Evolutionary conservation across 805 yeast genomes (phyloP), one percentile per base, ranked within the genome.

Genomic region (Yamadazyma paraphyllophila): DNA sequence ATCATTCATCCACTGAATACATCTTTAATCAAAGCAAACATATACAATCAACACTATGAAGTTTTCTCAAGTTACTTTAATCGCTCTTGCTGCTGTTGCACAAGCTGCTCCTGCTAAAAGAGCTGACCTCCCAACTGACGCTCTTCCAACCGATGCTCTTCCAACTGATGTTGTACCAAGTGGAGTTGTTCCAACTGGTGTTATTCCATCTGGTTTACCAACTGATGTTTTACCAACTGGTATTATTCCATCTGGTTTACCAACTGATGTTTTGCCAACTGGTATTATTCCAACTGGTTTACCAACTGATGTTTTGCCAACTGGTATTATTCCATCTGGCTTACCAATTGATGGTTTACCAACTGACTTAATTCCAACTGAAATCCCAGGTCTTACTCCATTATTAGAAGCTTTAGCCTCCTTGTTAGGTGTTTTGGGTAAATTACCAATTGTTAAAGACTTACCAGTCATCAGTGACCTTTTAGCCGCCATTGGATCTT

Each of bases 21-120:
- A 39, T 11, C n/a, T 27, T 11, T 35, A 17, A 16, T 4, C 7
- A 17, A 39, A 39, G 11, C 26, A 29, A 43, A n/a, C 12, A 26
- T 26, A 15, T 25, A 14, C 14, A 13, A 25, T 14, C 11, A 15
- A 15, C 32, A 46, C 33, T 12, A 46, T 47, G 53, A 50, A 43
- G 41, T 50, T 47, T 35, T 44, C 53, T 7, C 36, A 49, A 25
- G 51, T 37, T 43, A 13, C 44, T 26, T 25, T 45, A 10, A 43
- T 44, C 43, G 46, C 48, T 38, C 26, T 50, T 14, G 37, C 50
- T 39, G 39, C 49, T 27, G 36, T 25, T 41, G 48, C 42, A 38
- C 38, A 40, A 39, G 51, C 51, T 45, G 54, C 54, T 41, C 51
- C 51, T 25, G 51, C 42, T 31, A 48, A 44, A 32, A 44, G 47